phyloP scores from a whole-genome alignment of 164 flowering plant genomes.

The Nymphaea colorata region DNA sequence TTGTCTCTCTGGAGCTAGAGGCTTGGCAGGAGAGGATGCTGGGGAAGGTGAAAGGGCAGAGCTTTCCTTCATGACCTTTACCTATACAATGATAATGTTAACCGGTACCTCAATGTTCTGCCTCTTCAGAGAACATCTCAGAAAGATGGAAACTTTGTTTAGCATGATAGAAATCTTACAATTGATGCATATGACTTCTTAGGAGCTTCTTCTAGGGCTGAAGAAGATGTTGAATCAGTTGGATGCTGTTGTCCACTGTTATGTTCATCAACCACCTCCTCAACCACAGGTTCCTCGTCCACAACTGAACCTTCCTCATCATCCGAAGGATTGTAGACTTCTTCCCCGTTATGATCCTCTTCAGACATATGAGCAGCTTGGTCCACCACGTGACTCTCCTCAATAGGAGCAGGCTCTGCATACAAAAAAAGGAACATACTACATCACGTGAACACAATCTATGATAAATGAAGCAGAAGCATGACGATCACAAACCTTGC shows the following conservation, averaged over 20 bases:
- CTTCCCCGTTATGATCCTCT: constrained; percentile 19
- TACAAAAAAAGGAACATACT: neutral
- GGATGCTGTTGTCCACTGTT: constrained; percentile 17
- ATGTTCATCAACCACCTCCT: constrained; percentile 11
- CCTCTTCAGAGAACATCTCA: too few relatives aligned
- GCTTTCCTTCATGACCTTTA: constrained; percentile 29
- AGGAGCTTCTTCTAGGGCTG: constrained; percentile 38
- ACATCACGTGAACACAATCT: neutral
- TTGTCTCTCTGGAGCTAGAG: constrained; percentile 25
- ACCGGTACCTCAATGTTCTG: too few relatives aligned
- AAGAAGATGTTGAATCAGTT: constrained; percentile 21
- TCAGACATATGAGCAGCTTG: constrained; percentile 18
- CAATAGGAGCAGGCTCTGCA: constrained; percentile 30
- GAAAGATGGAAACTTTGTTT: too few relatives aligned
- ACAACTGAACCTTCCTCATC: constrained; percentile 12
- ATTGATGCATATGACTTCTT: constrained; percentile 78
- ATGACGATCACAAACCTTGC: constrained; percentile 24
- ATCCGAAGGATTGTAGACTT: constrained; percentile 14
- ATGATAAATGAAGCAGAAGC: neutral
- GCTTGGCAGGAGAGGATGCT: constrained; percentile 16
- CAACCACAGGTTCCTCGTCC: constrained; percentile 16
- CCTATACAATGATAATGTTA: constrained; percentile 9
- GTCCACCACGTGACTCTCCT: constrained; percentile 21
- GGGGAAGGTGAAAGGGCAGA: constrained; percentile 25
- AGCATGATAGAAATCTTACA: constrained; percentile 20